Percentiles rank a stretch among this genome's conserved stretches.
These are phyloP conservation scores for Lepidium aucheri DNA, from an alignment of 345 rosid genomes.

Conservation along the genomic window DNA sequence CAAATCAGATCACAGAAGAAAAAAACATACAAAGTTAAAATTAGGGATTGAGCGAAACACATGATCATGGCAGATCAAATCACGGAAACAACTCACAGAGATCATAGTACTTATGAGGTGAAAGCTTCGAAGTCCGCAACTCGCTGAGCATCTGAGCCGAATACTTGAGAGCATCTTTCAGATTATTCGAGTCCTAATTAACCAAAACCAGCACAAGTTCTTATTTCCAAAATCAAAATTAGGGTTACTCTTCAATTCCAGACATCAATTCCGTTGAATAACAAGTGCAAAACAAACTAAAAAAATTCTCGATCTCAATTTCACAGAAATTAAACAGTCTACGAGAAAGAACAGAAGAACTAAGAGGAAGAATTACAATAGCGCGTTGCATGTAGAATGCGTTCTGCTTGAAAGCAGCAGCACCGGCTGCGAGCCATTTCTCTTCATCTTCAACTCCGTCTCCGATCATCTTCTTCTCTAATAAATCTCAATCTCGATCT, in stretches of 20 bases:
- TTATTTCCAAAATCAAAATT: constrained; percentile 6
- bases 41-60: background rate
- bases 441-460: constrained; percentile 92
- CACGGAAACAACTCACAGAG: constrained; percentile 53
- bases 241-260: constrained; percentile 17
- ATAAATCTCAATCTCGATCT: constrained; percentile 26
- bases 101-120: constrained; percentile 92
- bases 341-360: constrained; percentile 4
- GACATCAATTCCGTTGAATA: background rate
- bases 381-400: constrained; percentile 99
- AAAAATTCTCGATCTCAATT: background rate
- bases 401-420: constrained; percentile 94
- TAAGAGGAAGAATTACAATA: constrained; percentile 43
- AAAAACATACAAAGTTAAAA: background rate
- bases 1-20: constrained; percentile 10
- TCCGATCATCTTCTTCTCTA: constrained; percentile 53
- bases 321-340: background rate
- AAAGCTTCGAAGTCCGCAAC: constrained; percentile 94
- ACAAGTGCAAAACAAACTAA: background rate
- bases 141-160: constrained; percentile 99
- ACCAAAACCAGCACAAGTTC: background rate
- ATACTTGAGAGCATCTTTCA: constrained; percentile 91
- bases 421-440: constrained; percentile 92
- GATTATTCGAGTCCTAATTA: constrained; percentile 82
- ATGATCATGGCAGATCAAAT: constrained; percentile 13